These are phyloP conservation scores for Pichia sporocuriosa DNA, from an alignment of 805 yeast species.

Conservation along the genomic window DNA sequence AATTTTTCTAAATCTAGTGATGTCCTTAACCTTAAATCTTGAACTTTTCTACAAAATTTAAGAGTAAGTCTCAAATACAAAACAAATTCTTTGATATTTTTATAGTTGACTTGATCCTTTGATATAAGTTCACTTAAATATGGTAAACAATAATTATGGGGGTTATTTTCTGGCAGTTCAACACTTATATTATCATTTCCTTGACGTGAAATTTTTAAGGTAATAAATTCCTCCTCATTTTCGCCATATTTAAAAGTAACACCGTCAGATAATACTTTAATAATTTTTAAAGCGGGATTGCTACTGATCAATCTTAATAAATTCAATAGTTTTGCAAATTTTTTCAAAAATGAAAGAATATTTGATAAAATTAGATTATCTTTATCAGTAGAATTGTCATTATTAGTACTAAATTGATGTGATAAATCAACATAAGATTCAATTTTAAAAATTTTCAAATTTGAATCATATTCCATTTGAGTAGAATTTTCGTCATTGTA, in stretches of 20 bases:
- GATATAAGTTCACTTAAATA: slow-evolving; percentile 22
- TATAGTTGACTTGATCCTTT: slow-evolving; percentile 8
- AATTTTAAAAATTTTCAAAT: slow-evolving; percentile 25
- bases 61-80: slow-evolving; percentile 26
- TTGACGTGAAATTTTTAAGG: slow-evolving; percentile 19
- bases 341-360: slow-evolving; percentile 23
- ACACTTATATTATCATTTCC: slow-evolving; percentile 19
- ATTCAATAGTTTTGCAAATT: slow-evolving; percentile 24
- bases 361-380: slow-evolving; percentile 16
- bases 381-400: not conserved
- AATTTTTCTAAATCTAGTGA: slow-evolving; percentile 10
- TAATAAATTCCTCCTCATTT: slow-evolving; percentile 20
- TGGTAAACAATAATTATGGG: slow-evolving; percentile 19
- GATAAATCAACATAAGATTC: slow-evolving; percentile 23
- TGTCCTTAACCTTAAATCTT: slow-evolving; percentile 13
- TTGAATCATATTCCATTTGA: slow-evolving; percentile 20
- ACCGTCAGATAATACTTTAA: slow-evolving; percentile 23
- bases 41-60: slow-evolving; percentile 21
- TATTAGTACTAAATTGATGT: slow-evolving; percentile 14
- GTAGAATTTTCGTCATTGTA: slow-evolving; percentile 22
- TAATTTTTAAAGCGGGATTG: slow-evolving; percentile 24
- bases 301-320: slow-evolving; percentile 26
- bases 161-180: slow-evolving; percentile 26
- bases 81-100: slow-evolving; percentile 23
- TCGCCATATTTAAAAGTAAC: slow-evolving; percentile 29